phyloP scores from a whole-genome alignment of 1,284 basidiomycete species.

The Ustilago lituana region DNA sequence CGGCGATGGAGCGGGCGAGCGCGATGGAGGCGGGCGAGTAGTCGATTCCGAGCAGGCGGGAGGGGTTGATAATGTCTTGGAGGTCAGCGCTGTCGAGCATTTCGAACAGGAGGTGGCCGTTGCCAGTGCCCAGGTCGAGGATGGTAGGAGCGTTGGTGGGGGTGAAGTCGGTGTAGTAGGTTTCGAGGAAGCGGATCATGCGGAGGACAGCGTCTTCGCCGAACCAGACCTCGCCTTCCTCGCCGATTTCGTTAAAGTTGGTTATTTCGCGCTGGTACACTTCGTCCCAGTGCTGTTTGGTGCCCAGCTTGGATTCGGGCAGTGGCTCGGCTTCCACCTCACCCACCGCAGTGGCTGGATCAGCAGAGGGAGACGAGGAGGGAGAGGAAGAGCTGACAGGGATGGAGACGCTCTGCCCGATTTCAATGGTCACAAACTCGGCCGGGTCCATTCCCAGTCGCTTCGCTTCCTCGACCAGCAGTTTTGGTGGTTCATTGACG shows the following conservation, averaged over 20 bases:
- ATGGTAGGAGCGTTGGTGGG: constrained; percentile 29
- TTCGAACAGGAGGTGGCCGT: constrained; percentile 82
- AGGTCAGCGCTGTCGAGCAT: constrained; percentile 68
- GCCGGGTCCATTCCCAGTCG: constrained; percentile 23
- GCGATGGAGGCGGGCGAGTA: constrained; percentile 80
- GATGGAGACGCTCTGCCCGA: constrained; percentile 50
- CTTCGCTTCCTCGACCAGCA: constrained; percentile 40
- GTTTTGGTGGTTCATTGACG: constrained; percentile 51
- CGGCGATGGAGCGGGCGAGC: constrained; percentile 57
- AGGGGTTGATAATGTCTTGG: constrained; percentile 74
- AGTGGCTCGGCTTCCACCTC: constrained; percentile 35
- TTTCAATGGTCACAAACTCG: constrained; percentile 42
- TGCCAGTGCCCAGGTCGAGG: constrained; percentile 77
- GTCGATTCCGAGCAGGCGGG: constrained; percentile 78
- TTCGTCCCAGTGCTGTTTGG: constrained; percentile 71
- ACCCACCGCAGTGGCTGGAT: not conserved
- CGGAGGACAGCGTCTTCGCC: constrained; percentile 81
- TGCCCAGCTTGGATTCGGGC: constrained; percentile 74
- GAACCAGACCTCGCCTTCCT: constrained; percentile 92
- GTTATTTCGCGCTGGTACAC: constrained; percentile 72
- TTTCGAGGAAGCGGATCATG: constrained; percentile 72
- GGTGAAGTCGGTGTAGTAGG: constrained; percentile 24
- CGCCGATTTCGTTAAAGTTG: constrained; percentile 82
- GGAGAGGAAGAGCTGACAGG: constrained; percentile 1
- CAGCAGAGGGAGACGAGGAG: not conserved